A percentile compares a stretch with the other conserved stretches of the same genome.
Conservation (phyloP, 148 eudicot genomes). For the Limonium bicolor region DNA sequence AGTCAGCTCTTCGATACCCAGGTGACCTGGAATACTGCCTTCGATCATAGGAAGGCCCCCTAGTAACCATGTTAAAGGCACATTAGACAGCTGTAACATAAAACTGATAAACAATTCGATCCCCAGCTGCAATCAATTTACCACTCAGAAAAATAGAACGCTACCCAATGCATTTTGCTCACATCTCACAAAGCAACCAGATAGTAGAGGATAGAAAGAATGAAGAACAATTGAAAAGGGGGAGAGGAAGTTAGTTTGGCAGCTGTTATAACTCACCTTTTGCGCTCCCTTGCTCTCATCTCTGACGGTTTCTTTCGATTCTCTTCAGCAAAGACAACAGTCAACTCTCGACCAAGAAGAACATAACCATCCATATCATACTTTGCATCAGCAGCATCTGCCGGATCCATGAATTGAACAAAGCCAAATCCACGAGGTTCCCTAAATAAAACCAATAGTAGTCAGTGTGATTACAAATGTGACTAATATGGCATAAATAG, state of each 20-base stretch:
- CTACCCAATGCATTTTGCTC: background rate
- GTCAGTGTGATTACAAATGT: too few species aligned
- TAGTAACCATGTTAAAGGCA: constrained; percentile 4
- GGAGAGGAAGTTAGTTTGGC: background rate
- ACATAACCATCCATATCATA: constrained; percentile 85
- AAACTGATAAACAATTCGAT: background rate
- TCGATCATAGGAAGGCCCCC: constrained; percentile 35
- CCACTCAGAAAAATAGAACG: background rate
- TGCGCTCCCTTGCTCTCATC: constrained; percentile 63
- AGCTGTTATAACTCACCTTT: constrained; percentile 25
- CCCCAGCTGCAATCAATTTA: background rate
- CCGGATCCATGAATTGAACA: constrained; percentile 80
- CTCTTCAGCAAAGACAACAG: constrained; percentile 94
- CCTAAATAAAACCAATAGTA: too few species aligned
- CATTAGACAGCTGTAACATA: background rate
- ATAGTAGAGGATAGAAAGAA: background rate
- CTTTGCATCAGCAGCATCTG: constrained; percentile 90
- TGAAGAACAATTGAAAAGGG: background rate
- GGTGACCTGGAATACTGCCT: constrained; percentile 39
- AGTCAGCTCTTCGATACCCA: constrained; percentile 25
- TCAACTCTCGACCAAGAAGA: constrained; percentile 70
- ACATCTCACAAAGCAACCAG: background rate
- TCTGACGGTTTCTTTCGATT: constrained; percentile 77
- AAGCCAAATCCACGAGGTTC: constrained; percentile 99
- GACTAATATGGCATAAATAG: too few species aligned